Base-by-base conservation (phyloP, 768 basidiomycete species). In the Pilatotrama ljubarskyi region DNA sequence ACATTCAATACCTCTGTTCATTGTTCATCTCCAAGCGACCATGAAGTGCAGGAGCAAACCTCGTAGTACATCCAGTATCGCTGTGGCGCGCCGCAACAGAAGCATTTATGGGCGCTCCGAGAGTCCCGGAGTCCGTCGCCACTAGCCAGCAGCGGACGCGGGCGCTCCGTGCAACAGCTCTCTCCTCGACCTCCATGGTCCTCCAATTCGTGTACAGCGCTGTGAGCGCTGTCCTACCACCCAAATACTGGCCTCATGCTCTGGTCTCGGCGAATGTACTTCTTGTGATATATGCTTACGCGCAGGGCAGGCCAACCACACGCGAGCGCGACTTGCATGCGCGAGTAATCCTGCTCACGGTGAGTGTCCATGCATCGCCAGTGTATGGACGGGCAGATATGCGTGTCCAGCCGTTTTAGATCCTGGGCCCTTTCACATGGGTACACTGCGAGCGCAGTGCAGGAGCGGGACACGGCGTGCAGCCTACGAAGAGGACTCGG, bases 281-380 rank as follows among this genome's bases (percentile, higher is more conserved):
- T 40, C 73, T 83, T 26, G 77, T 83, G 24, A 70, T 86, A 22
- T 80, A 81, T 50, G 78, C 84, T 17, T 84, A 88, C 69, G 77
- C 83, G 5, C 89, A 90, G 71, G 90, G 91, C 22, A 78, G 85
- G 1, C 78, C 73, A n/a, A 91, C 90, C 3, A 84, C 73, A 60
- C 75, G 92, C 20, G 90, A 93, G 63, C 77, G 91, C 50, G 86
- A 89, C 67, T 75, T 94, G 44, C 90, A 93, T 76, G 85, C 83
- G 0, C 79, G 90, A 2, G 80, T 82, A 3, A 76, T 93, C 22
- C 72, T 94, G 9, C 73, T 93, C 9, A 93, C 91, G 20, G 91
- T 88, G 61, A 58, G 61, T 58, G n/a, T 25, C 29, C 29, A 32
- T 32, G 5, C n/a, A n/a, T n/a, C n/a, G n/a, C n/a, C n/a, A n/a